Base-by-base conservation (phyloP, 78 protist genomes). In the Dictyostelium capitatum region DNA sequence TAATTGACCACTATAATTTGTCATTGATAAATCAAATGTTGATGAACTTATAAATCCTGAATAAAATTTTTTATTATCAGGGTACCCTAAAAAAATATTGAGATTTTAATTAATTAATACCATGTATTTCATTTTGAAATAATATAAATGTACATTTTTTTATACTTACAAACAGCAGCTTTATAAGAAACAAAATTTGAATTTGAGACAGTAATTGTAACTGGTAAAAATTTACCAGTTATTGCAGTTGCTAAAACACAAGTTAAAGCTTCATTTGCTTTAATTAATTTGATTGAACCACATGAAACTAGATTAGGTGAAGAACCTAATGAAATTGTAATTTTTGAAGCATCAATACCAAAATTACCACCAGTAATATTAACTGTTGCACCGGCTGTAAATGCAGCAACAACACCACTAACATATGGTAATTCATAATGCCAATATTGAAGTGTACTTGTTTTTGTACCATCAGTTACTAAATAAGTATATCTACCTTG, bases 101-200 rank as follows among this genome's bases (percentile, higher is more conserved):
- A n/a, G n/a, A n/a, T 20, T n/a, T n/a, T 1, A n/a, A 57, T n/a
- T 5, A 56, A 3, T 20, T 20, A 57, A 9, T 9, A 57, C 23
- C 23, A 19, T 53, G 15, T 57, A n/a, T 4, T 12, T 2, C 43
- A 37, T 37, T 37, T 37, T 69, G n/a, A n/a, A n/a, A n/a, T 12
- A 12, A 20, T 51, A 15, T 15, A 32, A 28, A 12, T 14, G 12
- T 23, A 62, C 5, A 62, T 11, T 62, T 47, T 11, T 11, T 23
- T 46, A 25, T 77, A 77, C 73, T 46, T 79, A 79, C 83, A 80
- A 62, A 80, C 43, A 9, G 78, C 73, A n/a, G 87, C 87, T 62
- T 80, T 80, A 80, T 37, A 80, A 46, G 77, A 62, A 25, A 23
- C 6, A 80, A 46, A 46, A 46, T 9, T 62, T 14, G 47, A 32